Conservation (phyloP, 495 filamentous ascomycete genomes). For the Penicillium goetzii region DNA sequence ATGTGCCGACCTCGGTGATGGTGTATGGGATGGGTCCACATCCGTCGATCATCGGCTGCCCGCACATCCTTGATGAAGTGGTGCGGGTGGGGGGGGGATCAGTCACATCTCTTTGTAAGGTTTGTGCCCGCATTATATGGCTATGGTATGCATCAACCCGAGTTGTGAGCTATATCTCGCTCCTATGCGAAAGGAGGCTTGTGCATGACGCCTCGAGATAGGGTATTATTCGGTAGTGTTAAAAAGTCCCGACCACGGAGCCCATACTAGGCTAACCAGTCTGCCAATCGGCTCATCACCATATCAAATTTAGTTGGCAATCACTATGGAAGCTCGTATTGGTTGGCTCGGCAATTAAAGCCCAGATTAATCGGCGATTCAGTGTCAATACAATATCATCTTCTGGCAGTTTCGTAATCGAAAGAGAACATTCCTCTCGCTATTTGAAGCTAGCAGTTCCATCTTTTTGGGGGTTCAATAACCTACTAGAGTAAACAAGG, state of each 20-base stretch:
- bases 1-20: slow-evolving; percentile 1
- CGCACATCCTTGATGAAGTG: background rate
- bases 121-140: background rate
- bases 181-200: background rate
- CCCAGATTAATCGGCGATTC: background rate
- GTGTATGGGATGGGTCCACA: background rate
- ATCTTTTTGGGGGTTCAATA: background rate
- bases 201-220: background rate
- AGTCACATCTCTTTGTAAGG: background rate
- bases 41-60: background rate
- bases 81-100: background rate
- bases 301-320: background rate
- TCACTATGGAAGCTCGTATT: background rate
- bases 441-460: background rate
- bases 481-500: background rate
- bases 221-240: background rate
- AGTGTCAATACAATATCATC: background rate
- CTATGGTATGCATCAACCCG: background rate
- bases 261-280: background rate
- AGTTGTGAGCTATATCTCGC: background rate
- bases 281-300: background rate
- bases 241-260: background rate
- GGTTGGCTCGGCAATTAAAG: background rate
- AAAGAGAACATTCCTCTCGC: background rate
- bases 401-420: background rate